A percentile compares a stretch with the other conserved stretches of the same genome.
These are phyloP conservation scores for Phellopilus nigrolimitatus DNA, from an alignment of 1,284 basidiomycete species.

Conservation along the genomic window DNA sequence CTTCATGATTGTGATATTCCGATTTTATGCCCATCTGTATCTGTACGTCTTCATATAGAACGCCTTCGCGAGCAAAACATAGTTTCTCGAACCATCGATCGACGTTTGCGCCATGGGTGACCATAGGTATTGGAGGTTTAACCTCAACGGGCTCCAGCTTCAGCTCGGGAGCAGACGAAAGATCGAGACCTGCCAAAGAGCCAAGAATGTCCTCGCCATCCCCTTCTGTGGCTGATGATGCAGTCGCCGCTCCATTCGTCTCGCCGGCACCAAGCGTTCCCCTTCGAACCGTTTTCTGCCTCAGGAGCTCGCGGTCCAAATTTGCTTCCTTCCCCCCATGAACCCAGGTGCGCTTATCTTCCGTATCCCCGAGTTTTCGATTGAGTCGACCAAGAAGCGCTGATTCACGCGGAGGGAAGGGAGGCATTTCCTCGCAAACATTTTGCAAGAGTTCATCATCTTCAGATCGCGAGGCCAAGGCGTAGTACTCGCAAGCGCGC, in stretches of 20 bases:
- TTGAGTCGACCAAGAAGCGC: constrained; percentile 83
- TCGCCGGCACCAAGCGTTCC: constrained; percentile 25
- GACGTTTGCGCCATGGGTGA: constrained; percentile 65
- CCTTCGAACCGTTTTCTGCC: constrained; percentile 43
- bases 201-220: constrained; percentile 57
- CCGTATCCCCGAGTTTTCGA: constrained; percentile 83
- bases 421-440: constrained; percentile 98
- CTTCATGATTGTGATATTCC: constrained; percentile 89
- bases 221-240: constrained; percentile 31
- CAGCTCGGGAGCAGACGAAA: constrained; percentile 42
- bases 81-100: constrained; percentile 91
- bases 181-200: constrained; percentile 80
- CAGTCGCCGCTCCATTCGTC: constrained; percentile 23
- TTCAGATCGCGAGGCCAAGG: constrained; percentile 75
- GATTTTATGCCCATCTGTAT: constrained; percentile 96
- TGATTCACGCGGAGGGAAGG: constrained; percentile 93
- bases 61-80: constrained; percentile 77
- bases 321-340: constrained; percentile 93
- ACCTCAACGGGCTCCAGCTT: constrained; percentile 15
- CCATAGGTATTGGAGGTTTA: constrained; percentile 32
- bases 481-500: constrained; percentile 94
- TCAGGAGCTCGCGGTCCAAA: constrained; percentile 60
- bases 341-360: constrained; percentile 93
- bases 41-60: constrained; percentile 94
- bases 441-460: constrained; percentile 91